phyloP scores from a whole-genome alignment of 176 grass and related monocot species.

The Canna indica region DNA sequence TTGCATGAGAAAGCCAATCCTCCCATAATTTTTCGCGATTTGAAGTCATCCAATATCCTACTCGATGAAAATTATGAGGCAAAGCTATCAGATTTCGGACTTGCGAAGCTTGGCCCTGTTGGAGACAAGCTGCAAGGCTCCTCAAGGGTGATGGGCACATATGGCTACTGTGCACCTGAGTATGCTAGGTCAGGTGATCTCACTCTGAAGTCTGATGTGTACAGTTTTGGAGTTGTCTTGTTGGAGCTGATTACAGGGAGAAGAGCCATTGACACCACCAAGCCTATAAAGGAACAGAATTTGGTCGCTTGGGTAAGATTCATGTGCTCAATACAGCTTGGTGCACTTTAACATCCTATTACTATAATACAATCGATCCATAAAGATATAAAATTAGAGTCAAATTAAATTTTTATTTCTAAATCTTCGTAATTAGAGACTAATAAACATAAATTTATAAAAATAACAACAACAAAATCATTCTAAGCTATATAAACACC shows the following conservation, averaged over 20 bases:
- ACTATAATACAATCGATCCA: no score
- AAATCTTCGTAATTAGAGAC: no score
- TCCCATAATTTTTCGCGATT: conserved; percentile 67
- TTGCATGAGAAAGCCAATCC: conserved; percentile 69
- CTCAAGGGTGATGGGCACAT: conserved; percentile 75
- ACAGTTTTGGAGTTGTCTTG: conserved; percentile 81
- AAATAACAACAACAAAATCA: no score
- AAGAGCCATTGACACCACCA: conserved; percentile 55
- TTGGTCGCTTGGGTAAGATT: conserved; percentile 68
- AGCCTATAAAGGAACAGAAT: conserved; percentile 45
- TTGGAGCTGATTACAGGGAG: conserved; percentile 78
- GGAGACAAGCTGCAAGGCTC: conserved; percentile 40
- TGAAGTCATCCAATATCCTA: conserved; percentile 86
- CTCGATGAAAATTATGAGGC: conserved; percentile 53
- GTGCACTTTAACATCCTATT: neutral
- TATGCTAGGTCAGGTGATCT: conserved; percentile 52
- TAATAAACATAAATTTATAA: no score
- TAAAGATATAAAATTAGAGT: no score
- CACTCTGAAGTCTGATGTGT: conserved; percentile 75
- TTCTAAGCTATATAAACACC: no score
- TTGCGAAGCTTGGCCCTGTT: conserved; percentile 49
- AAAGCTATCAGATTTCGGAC: conserved; percentile 88
- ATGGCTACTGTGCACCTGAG: conserved; percentile 83
- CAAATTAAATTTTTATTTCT: no score
- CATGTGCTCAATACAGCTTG: neutral